Evolutionary conservation across 257 asterid species (phyloP).

Genomic region (Forsythia viridissima): DNA sequence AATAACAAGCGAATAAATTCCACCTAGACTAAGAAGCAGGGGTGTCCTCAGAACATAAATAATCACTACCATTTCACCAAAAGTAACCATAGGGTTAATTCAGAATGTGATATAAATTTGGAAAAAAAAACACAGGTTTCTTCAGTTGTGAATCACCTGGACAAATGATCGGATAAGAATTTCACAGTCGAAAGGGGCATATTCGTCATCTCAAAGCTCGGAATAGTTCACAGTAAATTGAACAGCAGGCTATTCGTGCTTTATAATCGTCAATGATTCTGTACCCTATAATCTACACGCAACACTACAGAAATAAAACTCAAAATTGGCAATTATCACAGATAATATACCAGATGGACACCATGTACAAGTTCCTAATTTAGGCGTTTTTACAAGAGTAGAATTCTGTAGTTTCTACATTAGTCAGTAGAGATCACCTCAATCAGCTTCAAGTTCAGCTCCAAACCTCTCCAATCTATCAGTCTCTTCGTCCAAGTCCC

Average conservation of each 20-base stretch:
- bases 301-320: neutral
- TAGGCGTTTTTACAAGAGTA: conserved; percentile 20
- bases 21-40: no score
- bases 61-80: no score
- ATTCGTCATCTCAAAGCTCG: neutral
- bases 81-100: no score
- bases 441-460: conserved; percentile 83
- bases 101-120: no score
- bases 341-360: neutral
- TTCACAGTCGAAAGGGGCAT: neutral
- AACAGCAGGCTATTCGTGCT: neutral
- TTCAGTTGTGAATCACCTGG: neutral
- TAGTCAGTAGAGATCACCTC: conserved; percentile 20
- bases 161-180: neutral
- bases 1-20: no score
- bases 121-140: neutral
- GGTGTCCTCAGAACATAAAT: no score
- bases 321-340: neutral
- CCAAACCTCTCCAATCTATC: conserved; percentile 85
- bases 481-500: conserved; percentile 87
- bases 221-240: neutral
- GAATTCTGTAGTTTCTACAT: conserved; percentile 1
- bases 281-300: neutral
- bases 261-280: neutral
- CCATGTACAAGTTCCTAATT: conserved; percentile 18